Evolutionary conservation across 2,329 filamentous ascomycete species (phyloP).

Genomic region (Gnomoniopsis sp.): DNA sequence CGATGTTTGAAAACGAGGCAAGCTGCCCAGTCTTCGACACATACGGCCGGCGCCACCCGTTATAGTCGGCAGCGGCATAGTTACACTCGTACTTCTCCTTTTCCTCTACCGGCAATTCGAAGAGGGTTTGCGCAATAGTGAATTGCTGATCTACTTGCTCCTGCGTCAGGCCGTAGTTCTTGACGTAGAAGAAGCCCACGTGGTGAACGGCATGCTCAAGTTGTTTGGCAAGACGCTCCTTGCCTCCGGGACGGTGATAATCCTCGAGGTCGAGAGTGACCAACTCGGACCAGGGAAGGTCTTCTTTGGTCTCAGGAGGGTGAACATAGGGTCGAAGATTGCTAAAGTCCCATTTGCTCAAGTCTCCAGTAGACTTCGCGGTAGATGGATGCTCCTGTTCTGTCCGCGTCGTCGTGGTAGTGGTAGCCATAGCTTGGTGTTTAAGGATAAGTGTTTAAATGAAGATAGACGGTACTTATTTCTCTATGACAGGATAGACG

Average conservation of each 20-base stretch:
- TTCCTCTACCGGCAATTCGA: constrained; percentile 52
- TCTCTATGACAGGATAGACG: neutral
- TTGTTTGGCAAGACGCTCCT: constrained; percentile 49
- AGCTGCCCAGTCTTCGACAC: neutral
- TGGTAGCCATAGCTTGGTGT: neutral
- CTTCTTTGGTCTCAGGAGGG: constrained; percentile 43
- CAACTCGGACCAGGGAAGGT: constrained; percentile 50
- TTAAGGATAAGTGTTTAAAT: neutral
- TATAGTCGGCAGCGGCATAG: constrained; percentile 51
- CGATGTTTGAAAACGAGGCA: constrained; percentile 31
- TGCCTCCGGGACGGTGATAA: constrained; percentile 52
- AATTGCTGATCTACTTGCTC: constrained; percentile 60
- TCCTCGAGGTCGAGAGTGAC: constrained; percentile 53
- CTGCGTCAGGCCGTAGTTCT: constrained; percentile 59
- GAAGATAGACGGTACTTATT: neutral
- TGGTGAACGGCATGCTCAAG: constrained; percentile 51
- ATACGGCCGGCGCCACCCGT: constrained; percentile 38
- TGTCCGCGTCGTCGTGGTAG: constrained; percentile 19
- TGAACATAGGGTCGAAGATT: constrained; percentile 38
- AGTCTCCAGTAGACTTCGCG: constrained; percentile 17
- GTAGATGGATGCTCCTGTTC: neutral
- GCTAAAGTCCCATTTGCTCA: constrained; percentile 20
- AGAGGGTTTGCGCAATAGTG: constrained; percentile 56
- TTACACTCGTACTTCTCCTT: constrained; percentile 54
- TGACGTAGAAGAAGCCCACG: constrained; percentile 59